Conservation (phyloP, 805 yeast genomes). For the Teunomyces tritomae region DNA sequence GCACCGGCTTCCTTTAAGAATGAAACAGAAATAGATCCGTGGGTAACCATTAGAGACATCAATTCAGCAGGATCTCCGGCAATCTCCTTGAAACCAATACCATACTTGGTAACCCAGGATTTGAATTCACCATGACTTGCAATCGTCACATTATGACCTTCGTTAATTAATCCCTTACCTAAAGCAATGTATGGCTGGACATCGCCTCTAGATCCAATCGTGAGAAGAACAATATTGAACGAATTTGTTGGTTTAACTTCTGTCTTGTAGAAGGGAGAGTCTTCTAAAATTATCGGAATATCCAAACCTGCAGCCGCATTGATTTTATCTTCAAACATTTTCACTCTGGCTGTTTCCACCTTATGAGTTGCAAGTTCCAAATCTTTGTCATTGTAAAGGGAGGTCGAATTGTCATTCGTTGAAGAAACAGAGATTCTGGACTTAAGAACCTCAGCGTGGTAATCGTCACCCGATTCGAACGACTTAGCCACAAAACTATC, state of each 20-base stretch:
- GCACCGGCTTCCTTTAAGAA: constrained; percentile 79
- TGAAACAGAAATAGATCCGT: constrained; percentile 81
- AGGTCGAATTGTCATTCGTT: neutral
- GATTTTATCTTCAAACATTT: constrained; percentile 65
- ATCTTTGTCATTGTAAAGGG: constrained; percentile 3
- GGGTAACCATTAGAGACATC: constrained; percentile 89
- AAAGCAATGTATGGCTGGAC: constrained; percentile 94
- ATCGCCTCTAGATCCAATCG: constrained; percentile 95
- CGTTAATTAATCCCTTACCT: constrained; percentile 71
- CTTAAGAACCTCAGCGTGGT: constrained; percentile 14
- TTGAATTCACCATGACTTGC: constrained; percentile 84
- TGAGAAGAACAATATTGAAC: constrained; percentile 63
- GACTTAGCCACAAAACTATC: constrained; percentile 21
- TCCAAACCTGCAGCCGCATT: constrained; percentile 58
- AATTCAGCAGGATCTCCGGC: constrained; percentile 94
- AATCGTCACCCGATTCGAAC: constrained; percentile 24
- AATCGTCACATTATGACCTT: constrained; percentile 82
- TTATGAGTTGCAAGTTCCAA: constrained; percentile 17
- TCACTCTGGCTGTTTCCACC: constrained; percentile 57
- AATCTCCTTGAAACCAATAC: constrained; percentile 64
- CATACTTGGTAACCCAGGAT: constrained; percentile 68
- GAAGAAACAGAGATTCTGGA: constrained; percentile 9
- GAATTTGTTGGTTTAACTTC: constrained; percentile 53
- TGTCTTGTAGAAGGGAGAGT: constrained; percentile 53
- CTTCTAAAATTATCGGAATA: constrained; percentile 68